A percentile compares a stretch with the other conserved stretches of the same genome.
phyloP scores from a whole-genome alignment of 2,329 filamentous ascomycete species.

The Venturia nashicola region DNA sequence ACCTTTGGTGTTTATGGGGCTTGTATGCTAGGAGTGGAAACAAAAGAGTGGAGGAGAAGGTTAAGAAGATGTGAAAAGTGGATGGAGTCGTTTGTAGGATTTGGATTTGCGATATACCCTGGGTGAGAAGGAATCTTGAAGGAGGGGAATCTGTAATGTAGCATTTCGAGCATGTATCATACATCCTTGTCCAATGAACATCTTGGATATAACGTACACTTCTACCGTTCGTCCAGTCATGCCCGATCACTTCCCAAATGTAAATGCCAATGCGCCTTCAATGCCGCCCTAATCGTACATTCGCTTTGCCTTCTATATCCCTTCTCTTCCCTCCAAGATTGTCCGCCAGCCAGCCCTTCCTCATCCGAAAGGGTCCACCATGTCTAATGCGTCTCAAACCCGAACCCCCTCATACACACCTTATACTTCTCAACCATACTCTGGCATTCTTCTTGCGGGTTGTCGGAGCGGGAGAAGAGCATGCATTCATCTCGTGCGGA shows the following conservation, averaged over 20 bases:
- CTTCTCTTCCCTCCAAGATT: too few relatives aligned
- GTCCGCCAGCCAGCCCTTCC: neutral
- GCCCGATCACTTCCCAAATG: neutral
- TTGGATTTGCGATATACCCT: conserved; percentile 6
- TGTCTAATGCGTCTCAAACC: conserved; percentile 52
- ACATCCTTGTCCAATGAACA: neutral
- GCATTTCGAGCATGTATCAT: neutral
- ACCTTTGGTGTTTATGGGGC: conserved; percentile 79
- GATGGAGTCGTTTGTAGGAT: neutral
- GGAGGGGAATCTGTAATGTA: conserved; percentile 1
- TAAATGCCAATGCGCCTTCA: neutral
- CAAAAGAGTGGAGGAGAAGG: conserved; percentile 12
- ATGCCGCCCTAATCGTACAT: neutral
- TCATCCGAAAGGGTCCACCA: too few relatives aligned
- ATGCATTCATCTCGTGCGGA: conserved; percentile 91
- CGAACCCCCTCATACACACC: conserved; percentile 84
- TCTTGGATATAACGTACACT: neutral
- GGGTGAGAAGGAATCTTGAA: neutral
- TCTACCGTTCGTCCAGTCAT: neutral
- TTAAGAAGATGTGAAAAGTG: neutral
- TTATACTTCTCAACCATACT: conserved; percentile 75
- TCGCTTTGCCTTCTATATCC: neutral
- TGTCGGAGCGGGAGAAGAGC: conserved; percentile 80
- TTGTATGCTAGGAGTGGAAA: conserved; percentile 47
- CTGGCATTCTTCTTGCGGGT: conserved; percentile 75